Conservation (phyloP, 352 stramenopile species). For the Phytophthora brassicae region DNA sequence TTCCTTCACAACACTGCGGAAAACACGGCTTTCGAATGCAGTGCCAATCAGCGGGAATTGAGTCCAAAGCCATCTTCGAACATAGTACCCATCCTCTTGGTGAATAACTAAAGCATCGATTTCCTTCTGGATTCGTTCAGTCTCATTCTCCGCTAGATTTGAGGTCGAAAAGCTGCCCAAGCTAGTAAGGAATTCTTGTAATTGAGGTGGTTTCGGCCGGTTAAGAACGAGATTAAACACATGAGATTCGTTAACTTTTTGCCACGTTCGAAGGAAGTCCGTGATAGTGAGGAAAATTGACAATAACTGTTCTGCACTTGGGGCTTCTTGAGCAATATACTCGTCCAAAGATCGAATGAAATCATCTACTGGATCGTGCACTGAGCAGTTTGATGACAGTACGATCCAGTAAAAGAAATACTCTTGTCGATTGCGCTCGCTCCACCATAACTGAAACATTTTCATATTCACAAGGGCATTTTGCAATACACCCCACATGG, state of each 20-base stretch:
- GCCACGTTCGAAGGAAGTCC: slow-evolving; percentile 75
- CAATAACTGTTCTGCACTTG: slow-evolving; percentile 64
- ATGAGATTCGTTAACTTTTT: slow-evolving; percentile 44
- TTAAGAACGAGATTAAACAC: slow-evolving; percentile 33
- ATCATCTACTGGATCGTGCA: slow-evolving; percentile 79
- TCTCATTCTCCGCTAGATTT: slow-evolving; percentile 53
- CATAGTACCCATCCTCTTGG: slow-evolving; percentile 70
- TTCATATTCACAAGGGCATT: slow-evolving; percentile 78
- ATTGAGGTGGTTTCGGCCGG: slow-evolving; percentile 57
- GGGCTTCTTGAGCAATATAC: slow-evolving; percentile 62
- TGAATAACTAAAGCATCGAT: slow-evolving; percentile 70
- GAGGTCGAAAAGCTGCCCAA: slow-evolving; percentile 56
- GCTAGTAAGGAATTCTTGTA: slow-evolving; percentile 77
- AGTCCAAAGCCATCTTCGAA: slow-evolving; percentile 82
- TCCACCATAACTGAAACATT: slow-evolving; percentile 88
- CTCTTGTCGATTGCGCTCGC: slow-evolving; percentile 74
- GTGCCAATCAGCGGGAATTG: slow-evolving; percentile 82
- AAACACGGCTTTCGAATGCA: slow-evolving; percentile 71
- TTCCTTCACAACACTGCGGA: slow-evolving; percentile 49
- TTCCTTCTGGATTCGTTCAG: slow-evolving; percentile 54
- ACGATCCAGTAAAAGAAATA: slow-evolving; percentile 84
- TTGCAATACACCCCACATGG: slow-evolving; percentile 67
- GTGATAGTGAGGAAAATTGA: slow-evolving; percentile 78
- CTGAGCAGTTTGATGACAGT: slow-evolving; percentile 55
- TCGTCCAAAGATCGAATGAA: slow-evolving; percentile 81